Conservation (phyloP, 441 rosid genomes). For the Corymbia citriodora region DNA sequence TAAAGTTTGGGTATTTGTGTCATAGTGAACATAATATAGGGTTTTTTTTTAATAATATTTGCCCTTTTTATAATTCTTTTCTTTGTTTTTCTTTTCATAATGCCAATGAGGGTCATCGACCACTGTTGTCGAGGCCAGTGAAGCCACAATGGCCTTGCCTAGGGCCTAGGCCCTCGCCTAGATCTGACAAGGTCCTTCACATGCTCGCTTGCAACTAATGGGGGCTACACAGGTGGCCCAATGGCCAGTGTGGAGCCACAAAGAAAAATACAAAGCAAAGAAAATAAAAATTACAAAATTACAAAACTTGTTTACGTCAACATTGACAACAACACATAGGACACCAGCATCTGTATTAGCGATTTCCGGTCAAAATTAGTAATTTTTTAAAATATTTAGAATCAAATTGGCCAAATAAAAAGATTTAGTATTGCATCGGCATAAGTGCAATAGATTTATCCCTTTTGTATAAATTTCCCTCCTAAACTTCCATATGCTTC, state of each 20-base stretch:
- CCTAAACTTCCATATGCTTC: background rate
- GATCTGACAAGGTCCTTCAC: background rate
- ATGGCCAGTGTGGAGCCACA: background rate
- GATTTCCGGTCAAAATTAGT: background rate
- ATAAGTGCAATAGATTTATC: too few species aligned
- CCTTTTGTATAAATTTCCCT: background rate
- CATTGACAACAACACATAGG: too few species aligned
- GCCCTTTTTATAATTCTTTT: too few species aligned
- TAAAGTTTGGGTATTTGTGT: too few species aligned
- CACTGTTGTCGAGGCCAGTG: rapidly evolving
- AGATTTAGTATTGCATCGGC: background rate
- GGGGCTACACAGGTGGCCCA: rapidly evolving
- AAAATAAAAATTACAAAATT: too few species aligned
- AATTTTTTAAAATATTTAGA: too few species aligned
- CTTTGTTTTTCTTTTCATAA: too few species aligned
- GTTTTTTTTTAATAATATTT: too few species aligned
- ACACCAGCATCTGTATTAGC: rapidly evolving
- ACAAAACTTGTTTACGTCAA: too few species aligned
- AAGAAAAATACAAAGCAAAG: background rate
- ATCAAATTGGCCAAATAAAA: too few species aligned
- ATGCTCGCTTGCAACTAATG: background rate
- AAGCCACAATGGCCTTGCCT: background rate
- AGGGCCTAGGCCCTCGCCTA: background rate
- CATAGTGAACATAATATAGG: too few species aligned
- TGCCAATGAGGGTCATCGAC: background rate